Conservation (phyloP, 164 flowering plant genomes). For the Litsea cubeba region DNA sequence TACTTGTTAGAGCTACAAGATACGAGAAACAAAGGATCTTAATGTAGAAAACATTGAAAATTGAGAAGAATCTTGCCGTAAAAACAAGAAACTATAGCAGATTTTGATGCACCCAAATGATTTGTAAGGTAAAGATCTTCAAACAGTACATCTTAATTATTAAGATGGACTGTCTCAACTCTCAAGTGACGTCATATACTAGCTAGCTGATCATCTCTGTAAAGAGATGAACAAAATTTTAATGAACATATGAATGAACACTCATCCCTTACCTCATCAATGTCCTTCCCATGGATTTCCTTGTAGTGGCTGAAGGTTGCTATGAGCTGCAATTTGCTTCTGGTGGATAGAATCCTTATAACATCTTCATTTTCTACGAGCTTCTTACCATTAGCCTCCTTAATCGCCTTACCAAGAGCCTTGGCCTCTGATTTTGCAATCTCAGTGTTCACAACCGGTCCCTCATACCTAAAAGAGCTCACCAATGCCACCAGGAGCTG, state of each 20-base stretch:
- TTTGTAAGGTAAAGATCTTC: too few species aligned
- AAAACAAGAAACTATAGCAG: not conserved
- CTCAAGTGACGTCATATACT: too few species aligned
- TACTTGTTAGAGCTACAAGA: too few species aligned
- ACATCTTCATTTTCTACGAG: slow-evolving; percentile 55
- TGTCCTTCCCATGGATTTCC: slow-evolving; percentile 31
- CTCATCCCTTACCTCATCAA: slow-evolving; percentile 38
- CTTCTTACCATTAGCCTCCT: slow-evolving; percentile 25
- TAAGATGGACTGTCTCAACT: too few species aligned
- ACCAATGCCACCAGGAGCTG: slow-evolving; percentile 45
- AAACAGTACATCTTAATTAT: too few species aligned
- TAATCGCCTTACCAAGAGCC: slow-evolving; percentile 29
- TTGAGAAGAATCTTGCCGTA: not conserved
- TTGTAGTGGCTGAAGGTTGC: slow-evolving; percentile 64
- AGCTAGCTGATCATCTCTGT: too few species aligned
- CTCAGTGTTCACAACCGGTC: slow-evolving; percentile 45
- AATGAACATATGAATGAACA: not conserved
- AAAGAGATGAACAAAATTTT: not conserved
- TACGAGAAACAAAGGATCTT: too few species aligned
- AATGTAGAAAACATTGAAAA: not conserved
- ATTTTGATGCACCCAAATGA: too few species aligned
- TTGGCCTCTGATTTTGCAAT: slow-evolving; percentile 68
- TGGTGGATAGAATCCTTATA: slow-evolving; percentile 53
- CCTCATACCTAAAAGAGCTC: slow-evolving; percentile 41
- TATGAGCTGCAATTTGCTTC: slow-evolving; percentile 64